Conservation (phyloP, 352 stramenopile genomes). For the Plasmopara muralis region DNA sequence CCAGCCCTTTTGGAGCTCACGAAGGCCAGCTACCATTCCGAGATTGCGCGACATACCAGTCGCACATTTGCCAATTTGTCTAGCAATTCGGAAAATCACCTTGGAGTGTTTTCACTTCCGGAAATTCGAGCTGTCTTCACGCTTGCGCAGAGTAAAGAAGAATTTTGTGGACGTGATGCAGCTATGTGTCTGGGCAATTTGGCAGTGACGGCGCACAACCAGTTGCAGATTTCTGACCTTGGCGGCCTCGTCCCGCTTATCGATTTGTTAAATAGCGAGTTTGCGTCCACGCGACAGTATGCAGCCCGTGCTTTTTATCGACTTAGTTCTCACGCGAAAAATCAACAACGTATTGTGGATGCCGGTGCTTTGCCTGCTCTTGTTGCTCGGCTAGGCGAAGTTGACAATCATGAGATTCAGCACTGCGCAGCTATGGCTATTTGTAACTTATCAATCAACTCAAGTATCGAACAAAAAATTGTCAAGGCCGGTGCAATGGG, state of each 20-base stretch:
- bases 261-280: constrained; percentile 62
- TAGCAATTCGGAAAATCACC: constrained; percentile 89
- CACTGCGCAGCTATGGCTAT: constrained; percentile 76
- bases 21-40: constrained; percentile 49
- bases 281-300: constrained; percentile 70
- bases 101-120: constrained; percentile 76
- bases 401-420: constrained; percentile 51
- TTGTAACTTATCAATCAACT: constrained; percentile 80
- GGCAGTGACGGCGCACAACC: constrained; percentile 86
- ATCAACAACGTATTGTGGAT: constrained; percentile 84
- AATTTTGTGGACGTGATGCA: constrained; percentile 87
- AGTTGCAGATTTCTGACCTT: constrained; percentile 82
- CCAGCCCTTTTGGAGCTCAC: constrained; percentile 65
- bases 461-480: constrained; percentile 65
- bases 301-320: constrained; percentile 87
- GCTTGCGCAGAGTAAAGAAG: constrained; percentile 57
- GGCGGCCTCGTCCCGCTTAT: constrained; percentile 82
- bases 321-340: constrained; percentile 77
- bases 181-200: constrained; percentile 92
- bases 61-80: constrained; percentile 88
- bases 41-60: constrained; percentile 86
- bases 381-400: constrained; percentile 45
- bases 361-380: constrained; percentile 73
- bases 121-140: constrained; percentile 78
- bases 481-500: constrained; percentile 68